Conservation (phyloP, 2,329 filamentous ascomycete species). For the Penicillium verrucosum region DNA sequence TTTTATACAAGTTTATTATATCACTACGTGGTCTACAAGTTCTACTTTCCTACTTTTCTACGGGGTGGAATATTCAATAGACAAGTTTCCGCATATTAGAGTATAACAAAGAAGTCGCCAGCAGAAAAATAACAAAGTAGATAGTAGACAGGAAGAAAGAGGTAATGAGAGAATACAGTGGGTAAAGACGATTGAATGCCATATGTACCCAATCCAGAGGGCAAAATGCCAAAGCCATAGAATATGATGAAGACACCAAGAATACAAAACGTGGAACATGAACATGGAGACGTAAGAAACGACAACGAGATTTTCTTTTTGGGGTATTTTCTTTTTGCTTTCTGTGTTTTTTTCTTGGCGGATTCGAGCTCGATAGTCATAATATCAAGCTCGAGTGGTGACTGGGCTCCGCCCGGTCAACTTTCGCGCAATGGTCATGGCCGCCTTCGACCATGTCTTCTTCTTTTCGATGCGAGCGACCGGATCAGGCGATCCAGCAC, state of each 20-base stretch:
- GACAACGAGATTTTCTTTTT: not conserved
- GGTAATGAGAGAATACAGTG: conserved; percentile 6
- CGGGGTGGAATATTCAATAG: not conserved
- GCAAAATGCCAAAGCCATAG: conserved; percentile 1
- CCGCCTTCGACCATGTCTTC: conserved; percentile 30
- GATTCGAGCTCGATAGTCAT: not conserved
- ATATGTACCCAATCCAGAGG: conserved; percentile 1
- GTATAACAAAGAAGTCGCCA: not conserved
- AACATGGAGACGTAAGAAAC: not conserved
- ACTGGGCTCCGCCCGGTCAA: conserved; percentile 24
- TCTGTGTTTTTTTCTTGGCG: not conserved
- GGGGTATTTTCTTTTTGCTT: not conserved
- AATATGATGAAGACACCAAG: not conserved
- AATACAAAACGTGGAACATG: not conserved
- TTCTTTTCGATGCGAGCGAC: conserved; percentile 18
- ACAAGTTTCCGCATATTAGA: conserved; percentile 2
- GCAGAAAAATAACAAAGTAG: not conserved
- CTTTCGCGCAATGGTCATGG: conserved; percentile 29
- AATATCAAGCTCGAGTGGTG: conserved; percentile 20
- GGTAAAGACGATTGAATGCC: not conserved
- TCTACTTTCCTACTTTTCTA: not conserved
- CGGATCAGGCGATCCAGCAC: conserved; percentile 11
- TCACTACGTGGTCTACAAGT: not conserved
- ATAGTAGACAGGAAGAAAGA: not conserved
- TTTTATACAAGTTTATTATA: not conserved